These are phyloP conservation scores for Penicillium goetzii DNA, from an alignment of 495 filamentous ascomycete species.

Conservation along the genomic window DNA sequence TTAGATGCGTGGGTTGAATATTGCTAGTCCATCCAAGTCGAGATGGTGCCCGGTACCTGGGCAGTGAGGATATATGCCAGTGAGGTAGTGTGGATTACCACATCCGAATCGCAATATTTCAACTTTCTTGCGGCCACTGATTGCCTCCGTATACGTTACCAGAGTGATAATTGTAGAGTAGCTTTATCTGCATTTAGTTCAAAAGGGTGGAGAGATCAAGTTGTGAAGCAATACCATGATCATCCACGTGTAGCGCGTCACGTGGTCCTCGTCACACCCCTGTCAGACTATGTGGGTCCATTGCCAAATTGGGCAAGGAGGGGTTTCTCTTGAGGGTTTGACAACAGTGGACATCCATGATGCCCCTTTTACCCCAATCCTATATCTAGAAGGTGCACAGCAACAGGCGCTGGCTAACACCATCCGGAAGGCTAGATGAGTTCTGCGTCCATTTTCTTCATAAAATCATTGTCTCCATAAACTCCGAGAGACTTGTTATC, in stretches of 20 bases:
- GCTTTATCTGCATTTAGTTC: too few species aligned
- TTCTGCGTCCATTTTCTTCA: neutral
- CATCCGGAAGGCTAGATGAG: neutral
- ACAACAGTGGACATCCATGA: neutral
- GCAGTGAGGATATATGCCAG: too few species aligned
- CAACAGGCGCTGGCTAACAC: neutral
- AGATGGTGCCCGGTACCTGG: neutral
- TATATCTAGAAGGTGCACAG: neutral
- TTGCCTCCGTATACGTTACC: too few species aligned
- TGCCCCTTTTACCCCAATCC: neutral
- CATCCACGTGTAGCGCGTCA: neutral
- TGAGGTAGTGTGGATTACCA: too few species aligned
- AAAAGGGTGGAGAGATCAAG: too few species aligned
- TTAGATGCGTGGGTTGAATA: constrained; percentile 61
- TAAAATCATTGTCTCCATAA: neutral
- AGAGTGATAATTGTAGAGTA: too few species aligned
- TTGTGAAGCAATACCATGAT: too few species aligned
- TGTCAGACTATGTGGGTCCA: neutral
- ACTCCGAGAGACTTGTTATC: neutral
- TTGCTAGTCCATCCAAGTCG: constrained; percentile 32
- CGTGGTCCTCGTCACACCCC: neutral
- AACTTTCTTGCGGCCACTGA: too few species aligned
- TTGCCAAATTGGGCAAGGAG: neutral
- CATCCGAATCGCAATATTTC: too few species aligned
- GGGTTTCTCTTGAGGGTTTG: neutral